Percentiles rank a stretch among this genome's conserved stretches.
Evolutionary conservation across 2,329 filamentous ascomycete species (phyloP).

Genomic region (Xylaria sp.): DNA sequence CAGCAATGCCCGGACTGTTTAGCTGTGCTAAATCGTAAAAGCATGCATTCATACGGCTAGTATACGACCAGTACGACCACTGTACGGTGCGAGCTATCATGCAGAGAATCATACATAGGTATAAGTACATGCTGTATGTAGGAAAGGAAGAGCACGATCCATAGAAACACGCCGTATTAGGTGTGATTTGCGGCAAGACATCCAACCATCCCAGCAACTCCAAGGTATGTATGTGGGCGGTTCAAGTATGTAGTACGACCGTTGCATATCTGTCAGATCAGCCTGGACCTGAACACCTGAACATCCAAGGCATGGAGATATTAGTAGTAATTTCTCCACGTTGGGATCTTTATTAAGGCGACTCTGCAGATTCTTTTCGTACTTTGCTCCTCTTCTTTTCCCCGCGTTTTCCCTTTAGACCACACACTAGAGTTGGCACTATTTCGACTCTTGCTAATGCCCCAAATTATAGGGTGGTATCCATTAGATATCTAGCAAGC

Average conservation of each 20-base stretch:
- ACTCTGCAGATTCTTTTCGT: neutral
- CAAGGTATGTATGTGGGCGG: neutral
- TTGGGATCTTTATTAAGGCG: slow-evolving; percentile 16
- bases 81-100: slow-evolving; percentile 1
- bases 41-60: slow-evolving; percentile 8
- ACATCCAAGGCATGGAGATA: neutral
- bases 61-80: neutral
- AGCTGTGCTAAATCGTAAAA: slow-evolving; percentile 26
- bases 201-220: slow-evolving; percentile 9
- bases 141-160: neutral
- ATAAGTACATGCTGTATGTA: too few species aligned
- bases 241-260: neutral
- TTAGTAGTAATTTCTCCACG: slow-evolving; percentile 1
- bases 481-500: neutral
- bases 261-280: neutral
- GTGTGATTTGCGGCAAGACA: slow-evolving; percentile 11
- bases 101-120: slow-evolving; percentile 16
- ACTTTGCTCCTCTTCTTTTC: neutral
- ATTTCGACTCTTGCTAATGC: neutral
- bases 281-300: neutral
- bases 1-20: slow-evolving; percentile 16
- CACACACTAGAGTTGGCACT: slow-evolving; percentile 2
- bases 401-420: slow-evolving; percentile 1
- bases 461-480: slow-evolving; percentile 1
- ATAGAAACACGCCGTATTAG: neutral